Evolutionary conservation across 306 rosid genomes (phyloP).

Genomic region (Bauhinia variegata): DNA sequence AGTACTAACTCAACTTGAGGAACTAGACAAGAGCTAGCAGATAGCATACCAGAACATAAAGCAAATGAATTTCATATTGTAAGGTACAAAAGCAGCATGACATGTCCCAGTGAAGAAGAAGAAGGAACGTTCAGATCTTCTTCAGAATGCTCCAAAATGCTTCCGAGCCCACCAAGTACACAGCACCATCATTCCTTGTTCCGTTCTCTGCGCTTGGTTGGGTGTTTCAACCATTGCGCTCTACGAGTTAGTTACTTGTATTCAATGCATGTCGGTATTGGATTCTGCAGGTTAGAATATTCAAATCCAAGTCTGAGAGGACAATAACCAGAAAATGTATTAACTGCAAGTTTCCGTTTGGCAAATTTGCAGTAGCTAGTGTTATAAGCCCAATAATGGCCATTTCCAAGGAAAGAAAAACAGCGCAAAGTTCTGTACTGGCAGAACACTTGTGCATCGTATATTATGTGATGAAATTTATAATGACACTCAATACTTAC

Average conservation of each 20-base stretch:
- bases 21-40: too few species aligned
- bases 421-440: background rate
- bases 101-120: too few species aligned
- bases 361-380: background rate
- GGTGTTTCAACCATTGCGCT: too few species aligned
- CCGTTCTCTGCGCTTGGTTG: too few species aligned
- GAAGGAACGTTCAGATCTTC: too few species aligned
- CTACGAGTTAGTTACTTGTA: too few species aligned
- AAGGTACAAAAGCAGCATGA: too few species aligned
- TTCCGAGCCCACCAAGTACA: too few species aligned
- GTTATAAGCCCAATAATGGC: background rate
- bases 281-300: slow-evolving; percentile 20
- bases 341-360: background rate
- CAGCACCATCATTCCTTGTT: too few species aligned
- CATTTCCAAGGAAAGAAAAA: background rate
- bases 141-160: background rate
- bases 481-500: slow-evolving; percentile 1
- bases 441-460: background rate
- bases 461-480: background rate
- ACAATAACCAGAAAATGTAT: background rate
- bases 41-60: too few species aligned
- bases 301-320: background rate
- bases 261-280: background rate
- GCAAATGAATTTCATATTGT: too few species aligned
- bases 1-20: too few species aligned